These are phyloP conservation scores for Chrysoporthe austroafricana DNA, from an alignment of 2,329 filamentous ascomycete species.

Conservation along the genomic window DNA sequence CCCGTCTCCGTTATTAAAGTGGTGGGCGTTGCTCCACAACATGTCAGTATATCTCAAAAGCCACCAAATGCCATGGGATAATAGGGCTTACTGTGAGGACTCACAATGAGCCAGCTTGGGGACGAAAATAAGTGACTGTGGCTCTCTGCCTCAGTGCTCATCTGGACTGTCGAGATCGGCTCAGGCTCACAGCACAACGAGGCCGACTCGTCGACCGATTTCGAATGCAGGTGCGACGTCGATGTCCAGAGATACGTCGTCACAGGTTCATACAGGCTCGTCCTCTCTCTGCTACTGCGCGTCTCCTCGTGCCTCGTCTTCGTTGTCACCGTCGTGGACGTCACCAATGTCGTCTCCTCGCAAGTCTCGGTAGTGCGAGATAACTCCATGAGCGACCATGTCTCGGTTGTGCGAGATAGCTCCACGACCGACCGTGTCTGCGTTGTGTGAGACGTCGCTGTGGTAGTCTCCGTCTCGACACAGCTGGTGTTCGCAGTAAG, in stretches of 20 bases:
- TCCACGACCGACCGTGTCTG: not conserved
- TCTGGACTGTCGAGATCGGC: constrained; percentile 7
- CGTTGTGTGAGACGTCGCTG: constrained; percentile 1
- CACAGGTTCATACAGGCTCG: not conserved
- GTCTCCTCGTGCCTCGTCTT: not conserved
- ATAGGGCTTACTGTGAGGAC: not conserved
- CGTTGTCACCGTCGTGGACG: not conserved
- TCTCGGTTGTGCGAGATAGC: not conserved
- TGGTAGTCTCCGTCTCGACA: constrained; percentile 8
- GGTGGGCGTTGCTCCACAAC: not conserved
- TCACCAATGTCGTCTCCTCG: not conserved
- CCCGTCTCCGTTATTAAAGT: constrained; percentile 5
- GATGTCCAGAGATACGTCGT: constrained; percentile 5
- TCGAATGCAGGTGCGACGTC: not conserved
- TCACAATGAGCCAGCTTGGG: constrained; percentile 11
- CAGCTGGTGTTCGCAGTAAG: constrained; percentile 8
- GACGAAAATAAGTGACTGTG: not conserved
- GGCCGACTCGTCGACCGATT: not conserved
- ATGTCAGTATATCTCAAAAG: not conserved
- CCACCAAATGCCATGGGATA: not conserved
- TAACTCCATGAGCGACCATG: not conserved
- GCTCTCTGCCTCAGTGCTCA: not conserved
- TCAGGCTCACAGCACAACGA: constrained; percentile 2
- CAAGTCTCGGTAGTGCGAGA: constrained; percentile 3
- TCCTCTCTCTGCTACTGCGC: not conserved